Evolutionary conservation across 2,329 filamentous ascomycete species (phyloP).

Genomic region (Aspergillus quadrilineatus): DNA sequence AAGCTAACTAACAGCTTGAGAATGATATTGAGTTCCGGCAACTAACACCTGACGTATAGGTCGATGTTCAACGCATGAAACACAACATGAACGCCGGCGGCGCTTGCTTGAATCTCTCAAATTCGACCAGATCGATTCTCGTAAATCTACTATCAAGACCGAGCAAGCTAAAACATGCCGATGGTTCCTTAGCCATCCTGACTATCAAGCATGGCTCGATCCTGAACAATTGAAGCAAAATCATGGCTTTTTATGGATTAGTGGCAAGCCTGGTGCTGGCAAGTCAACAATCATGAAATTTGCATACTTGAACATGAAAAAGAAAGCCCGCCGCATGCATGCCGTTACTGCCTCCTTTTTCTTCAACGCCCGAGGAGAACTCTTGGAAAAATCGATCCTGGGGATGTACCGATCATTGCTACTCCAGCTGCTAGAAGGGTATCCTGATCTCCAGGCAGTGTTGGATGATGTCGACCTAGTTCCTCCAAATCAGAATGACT

Average conservation of each 20-base stretch:
- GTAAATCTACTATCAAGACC: constrained; percentile 37
- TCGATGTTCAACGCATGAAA: neutral
- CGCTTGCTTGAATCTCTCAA: neutral
- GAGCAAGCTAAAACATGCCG: constrained; percentile 43
- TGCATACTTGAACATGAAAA: constrained; percentile 38
- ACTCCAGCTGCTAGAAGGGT: constrained; percentile 25
- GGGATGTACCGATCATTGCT: constrained; percentile 33
- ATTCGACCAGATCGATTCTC: constrained; percentile 45
- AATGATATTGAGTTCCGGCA: too few relatives aligned
- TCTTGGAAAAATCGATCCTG: constrained; percentile 23
- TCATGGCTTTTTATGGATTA: constrained; percentile 41
- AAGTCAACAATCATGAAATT: constrained; percentile 39
- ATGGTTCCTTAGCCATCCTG: constrained; percentile 41
- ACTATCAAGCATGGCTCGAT: constrained; percentile 44
- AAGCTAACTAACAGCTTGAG: neutral
- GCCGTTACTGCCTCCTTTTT: constrained; percentile 32
- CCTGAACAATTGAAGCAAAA: constrained; percentile 18
- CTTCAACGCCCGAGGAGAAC: constrained; percentile 28
- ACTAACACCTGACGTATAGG: neutral
- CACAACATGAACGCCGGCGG: neutral
- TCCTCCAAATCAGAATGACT: neutral
- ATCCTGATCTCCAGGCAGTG: constrained; percentile 20
- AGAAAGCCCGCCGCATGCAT: constrained; percentile 29
- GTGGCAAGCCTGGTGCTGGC: constrained; percentile 40
- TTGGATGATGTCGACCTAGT: constrained; percentile 16